Percentiles rank a stretch among this genome's conserved stretches.
Conservation (phyloP, 2,329 filamentous ascomycete genomes). For the Bisporella sp. region DNA sequence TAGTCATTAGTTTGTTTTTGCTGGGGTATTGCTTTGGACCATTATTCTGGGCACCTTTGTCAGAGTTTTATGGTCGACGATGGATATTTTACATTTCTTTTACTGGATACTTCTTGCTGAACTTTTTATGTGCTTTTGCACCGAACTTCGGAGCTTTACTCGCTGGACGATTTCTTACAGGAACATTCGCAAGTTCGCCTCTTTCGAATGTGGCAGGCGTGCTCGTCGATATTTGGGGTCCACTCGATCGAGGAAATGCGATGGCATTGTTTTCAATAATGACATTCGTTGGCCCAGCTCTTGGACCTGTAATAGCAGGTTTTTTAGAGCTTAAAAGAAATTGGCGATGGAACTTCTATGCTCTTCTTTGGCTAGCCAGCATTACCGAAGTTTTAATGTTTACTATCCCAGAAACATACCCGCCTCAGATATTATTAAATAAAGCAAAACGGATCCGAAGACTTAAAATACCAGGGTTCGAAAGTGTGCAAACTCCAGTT, state of each 20-base stretch:
- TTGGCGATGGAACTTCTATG: conserved; percentile 48
- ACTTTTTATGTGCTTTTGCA: conserved; percentile 50
- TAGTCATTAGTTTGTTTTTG: conserved; percentile 38
- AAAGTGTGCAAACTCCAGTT: conserved; percentile 48
- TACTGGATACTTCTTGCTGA: conserved; percentile 52
- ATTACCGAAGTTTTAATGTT: conserved; percentile 39
- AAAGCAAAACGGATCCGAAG: conserved; percentile 46
- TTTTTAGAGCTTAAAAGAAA: conserved; percentile 46
- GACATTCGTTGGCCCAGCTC: conserved; percentile 50
- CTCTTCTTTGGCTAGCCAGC: conserved; percentile 37
- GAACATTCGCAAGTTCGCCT: conserved; percentile 53
- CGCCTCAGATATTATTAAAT: conserved; percentile 42
- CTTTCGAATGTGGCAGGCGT: conserved; percentile 57
- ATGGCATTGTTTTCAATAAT: conserved; percentile 59
- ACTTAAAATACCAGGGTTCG: conserved; percentile 42
- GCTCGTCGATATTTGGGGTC: conserved; percentile 54
- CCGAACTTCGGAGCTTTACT: conserved; percentile 53
- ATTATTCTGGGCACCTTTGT: conserved; percentile 34
- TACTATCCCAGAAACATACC: conserved; percentile 51
- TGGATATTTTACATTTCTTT: conserved; percentile 54
- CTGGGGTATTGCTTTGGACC: conserved; percentile 39
- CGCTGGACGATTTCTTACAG: conserved; percentile 59
- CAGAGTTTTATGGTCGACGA: conserved; percentile 52
- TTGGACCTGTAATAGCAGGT: conserved; percentile 40
- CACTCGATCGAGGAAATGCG: conserved; percentile 47